Base-by-base conservation (phyloP, 192 early-diverging fungal species). In the Linnemannia hyalina region DNA sequence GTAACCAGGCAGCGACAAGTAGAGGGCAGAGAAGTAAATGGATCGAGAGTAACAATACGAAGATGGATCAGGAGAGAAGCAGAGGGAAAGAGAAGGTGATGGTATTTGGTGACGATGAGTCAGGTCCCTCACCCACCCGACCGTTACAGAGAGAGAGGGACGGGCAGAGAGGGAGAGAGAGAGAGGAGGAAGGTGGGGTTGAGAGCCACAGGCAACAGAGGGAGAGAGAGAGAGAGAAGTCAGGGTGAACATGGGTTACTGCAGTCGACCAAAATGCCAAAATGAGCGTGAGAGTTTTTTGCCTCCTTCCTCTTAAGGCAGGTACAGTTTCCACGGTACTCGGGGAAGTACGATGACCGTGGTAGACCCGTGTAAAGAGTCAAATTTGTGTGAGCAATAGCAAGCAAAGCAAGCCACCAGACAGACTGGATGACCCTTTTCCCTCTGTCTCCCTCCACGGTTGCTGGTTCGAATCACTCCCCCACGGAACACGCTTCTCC, bases 221-320 rank as follows among this genome's bases (percentile, higher is more conserved):
- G n/a, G n/a, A n/a, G n/a, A 11, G 15, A 41, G 22, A 32, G 22
- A 29, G 32, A 40, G 36, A 70, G 38, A 26, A 9, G 68, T 38
- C 20, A 32, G 69, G 13, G 16, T 81, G 44, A 49, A 49, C 20
- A 38, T 41, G 22, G 70, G 35, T 23, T 6, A 2, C 5, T 22
- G 18, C 38, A 49, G 68, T 35, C 35, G 35, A 35, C 35, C 35
- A 1, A 35, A 35, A 35, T 35, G 1, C 35, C 35, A 77, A 71
- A 75, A 82, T 76, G 57, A 75, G 80, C 73, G 80, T 81, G 80
- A 73, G 78, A 78, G 73, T 78, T 74, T 71, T 15, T 60, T 36
- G 0, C 42, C 40, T 32, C 76, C 52, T 83, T 74, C 82, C 82
- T 78, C 3, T 46, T 83, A 70, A 69, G 82, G 74, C 11, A 22